phyloP scores from a whole-genome alignment of 2,329 filamentous ascomycete genomes.

The Aspergillus floridensis region DNA sequence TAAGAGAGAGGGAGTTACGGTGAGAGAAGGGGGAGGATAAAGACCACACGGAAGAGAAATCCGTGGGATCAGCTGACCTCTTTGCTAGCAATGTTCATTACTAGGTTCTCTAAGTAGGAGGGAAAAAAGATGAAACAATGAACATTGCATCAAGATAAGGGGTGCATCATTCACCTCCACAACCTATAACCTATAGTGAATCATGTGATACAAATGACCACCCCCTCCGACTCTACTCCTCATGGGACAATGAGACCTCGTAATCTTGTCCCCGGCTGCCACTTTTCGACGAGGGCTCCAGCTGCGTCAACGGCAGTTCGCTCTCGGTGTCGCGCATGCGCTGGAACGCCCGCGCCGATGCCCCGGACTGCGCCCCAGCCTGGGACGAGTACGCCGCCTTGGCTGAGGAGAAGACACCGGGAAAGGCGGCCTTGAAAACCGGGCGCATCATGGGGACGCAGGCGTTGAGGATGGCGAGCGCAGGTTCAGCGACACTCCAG shows the following conservation, averaged over 20 bases:
- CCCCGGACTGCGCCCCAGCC: neutral
- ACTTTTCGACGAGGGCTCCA: neutral
- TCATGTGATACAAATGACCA: neutral
- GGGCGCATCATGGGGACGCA: slow-evolving; percentile 27
- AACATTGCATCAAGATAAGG: too few species aligned
- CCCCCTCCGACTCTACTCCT: neutral
- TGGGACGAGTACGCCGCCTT: neutral
- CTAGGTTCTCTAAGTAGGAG: too few species aligned
- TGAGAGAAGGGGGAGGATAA: too few species aligned
- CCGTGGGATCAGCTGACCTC: too few species aligned
- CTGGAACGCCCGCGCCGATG: neutral
- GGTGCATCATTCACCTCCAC: too few species aligned
- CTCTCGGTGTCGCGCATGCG: slow-evolving; percentile 1
- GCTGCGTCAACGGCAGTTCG: neutral
- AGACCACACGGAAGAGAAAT: too few species aligned
- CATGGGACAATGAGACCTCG: neutral
- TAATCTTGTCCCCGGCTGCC: neutral
- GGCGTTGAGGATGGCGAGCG: slow-evolving; percentile 22
- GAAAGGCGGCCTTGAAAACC: slow-evolving; percentile 18
- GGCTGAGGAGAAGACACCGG: slow-evolving; percentile 5
- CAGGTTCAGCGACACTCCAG: slow-evolving; percentile 27
- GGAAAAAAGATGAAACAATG: too few species aligned
- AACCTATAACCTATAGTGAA: too few species aligned
- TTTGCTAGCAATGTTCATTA: too few species aligned
- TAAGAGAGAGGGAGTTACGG: too few species aligned